These are phyloP conservation scores for Xylaria sp. DNA, from an alignment of 2,329 filamentous ascomycete species.

Conservation along the genomic window DNA sequence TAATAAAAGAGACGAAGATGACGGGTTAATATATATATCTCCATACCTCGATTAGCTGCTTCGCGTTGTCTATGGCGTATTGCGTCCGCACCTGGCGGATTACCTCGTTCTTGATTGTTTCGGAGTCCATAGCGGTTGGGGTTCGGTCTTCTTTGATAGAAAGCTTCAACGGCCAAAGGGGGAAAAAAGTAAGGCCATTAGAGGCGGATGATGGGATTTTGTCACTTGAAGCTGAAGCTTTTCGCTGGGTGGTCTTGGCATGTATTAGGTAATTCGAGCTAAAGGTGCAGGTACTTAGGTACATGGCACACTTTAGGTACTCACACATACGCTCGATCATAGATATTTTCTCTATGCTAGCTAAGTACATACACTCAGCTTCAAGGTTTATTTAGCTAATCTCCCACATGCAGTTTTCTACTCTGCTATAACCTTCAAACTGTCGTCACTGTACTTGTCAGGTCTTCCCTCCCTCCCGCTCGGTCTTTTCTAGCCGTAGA, in stretches of 20 bases:
- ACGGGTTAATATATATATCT: constrained; percentile 13
- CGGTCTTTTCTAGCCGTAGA: too few relatives aligned
- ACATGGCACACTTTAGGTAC: not conserved
- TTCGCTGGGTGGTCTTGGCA: constrained; percentile 25
- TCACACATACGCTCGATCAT: too few relatives aligned
- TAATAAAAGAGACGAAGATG: not conserved
- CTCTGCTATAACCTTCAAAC: too few relatives aligned
- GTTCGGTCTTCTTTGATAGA: too few relatives aligned
- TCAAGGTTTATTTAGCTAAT: too few relatives aligned
- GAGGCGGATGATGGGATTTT: not conserved
- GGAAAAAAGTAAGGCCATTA: not conserved
- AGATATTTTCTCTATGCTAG: too few relatives aligned
- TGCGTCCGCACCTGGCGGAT: constrained; percentile 73
- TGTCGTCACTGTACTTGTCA: not conserved
- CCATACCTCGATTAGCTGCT: constrained; percentile 75
- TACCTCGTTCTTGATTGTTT: constrained; percentile 68
- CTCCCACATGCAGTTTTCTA: too few relatives aligned
- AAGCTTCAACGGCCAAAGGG: not conserved
- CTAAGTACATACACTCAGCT: too few relatives aligned
- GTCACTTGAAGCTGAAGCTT: constrained; percentile 24
- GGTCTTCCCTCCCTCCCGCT: not conserved
- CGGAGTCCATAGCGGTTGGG: constrained; percentile 65
- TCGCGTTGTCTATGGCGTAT: constrained; percentile 74
- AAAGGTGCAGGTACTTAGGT: not conserved
- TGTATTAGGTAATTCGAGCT: constrained; percentile 11